Evolutionary conservation across 176 grass and related monocot species (phyloP).

Genomic region (Oryza officinalis): DNA sequence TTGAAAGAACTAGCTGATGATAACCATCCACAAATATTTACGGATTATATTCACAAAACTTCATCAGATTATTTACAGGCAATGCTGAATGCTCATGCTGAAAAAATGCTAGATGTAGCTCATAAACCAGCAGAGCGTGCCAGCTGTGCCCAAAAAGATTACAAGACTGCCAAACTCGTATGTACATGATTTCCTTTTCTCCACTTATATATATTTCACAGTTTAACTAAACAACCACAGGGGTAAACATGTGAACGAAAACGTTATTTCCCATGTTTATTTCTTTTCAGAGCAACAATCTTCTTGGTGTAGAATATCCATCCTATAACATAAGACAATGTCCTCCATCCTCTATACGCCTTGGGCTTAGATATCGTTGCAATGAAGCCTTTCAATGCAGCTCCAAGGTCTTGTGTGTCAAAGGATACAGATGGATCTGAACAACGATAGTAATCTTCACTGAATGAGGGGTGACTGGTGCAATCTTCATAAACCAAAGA

Average conservation of each 20-base stretch:
- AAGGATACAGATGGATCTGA: slow-evolving; percentile 57
- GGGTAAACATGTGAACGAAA: slow-evolving; percentile 2
- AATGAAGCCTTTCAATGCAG: slow-evolving; percentile 54
- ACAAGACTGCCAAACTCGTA: slow-evolving; percentile 16
- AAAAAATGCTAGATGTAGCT: background rate
- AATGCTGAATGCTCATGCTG: background rate
- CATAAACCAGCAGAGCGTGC: slow-evolving; percentile 8
- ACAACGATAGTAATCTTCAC: slow-evolving; percentile 32
- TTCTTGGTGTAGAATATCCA: slow-evolving; percentile 87
- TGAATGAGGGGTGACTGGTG: slow-evolving; percentile 41
- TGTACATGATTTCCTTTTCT: slow-evolving; percentile 34
- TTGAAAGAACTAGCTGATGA: background rate
- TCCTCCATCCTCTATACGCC: slow-evolving; percentile 78
- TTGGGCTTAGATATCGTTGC: slow-evolving; percentile 54
- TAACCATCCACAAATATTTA: slow-evolving; percentile 21
- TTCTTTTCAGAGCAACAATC: slow-evolving; percentile 58
- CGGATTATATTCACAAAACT: slow-evolving; percentile 7
- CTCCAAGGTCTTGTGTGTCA: slow-evolving; percentile 61
- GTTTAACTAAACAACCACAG: slow-evolving; percentile 21
- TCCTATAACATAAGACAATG: slow-evolving; percentile 62
- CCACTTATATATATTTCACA: slow-evolving; percentile 14
- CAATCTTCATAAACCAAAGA: slow-evolving; percentile 60
- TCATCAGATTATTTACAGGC: slow-evolving; percentile 30
- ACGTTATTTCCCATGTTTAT: slow-evolving; percentile 48
- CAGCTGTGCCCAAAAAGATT: background rate